These are phyloP conservation scores for Meyerozyma athensensis DNA, from an alignment of 1,139 yeast species.

Conservation along the genomic window DNA sequence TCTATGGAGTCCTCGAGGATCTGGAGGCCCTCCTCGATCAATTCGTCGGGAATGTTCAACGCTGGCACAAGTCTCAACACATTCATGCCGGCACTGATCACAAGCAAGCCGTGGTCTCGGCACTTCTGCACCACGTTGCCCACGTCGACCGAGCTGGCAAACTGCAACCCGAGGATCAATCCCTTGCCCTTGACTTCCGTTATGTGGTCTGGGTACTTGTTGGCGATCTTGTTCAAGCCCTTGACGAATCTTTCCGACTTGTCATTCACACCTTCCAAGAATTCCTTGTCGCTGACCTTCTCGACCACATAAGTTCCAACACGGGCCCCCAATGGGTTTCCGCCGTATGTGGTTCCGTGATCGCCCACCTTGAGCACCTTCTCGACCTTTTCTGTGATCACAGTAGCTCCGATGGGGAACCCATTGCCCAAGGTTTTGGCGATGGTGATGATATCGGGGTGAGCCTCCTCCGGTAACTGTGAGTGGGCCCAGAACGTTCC, in stretches of 20 bases:
- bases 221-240: constrained; percentile 49
- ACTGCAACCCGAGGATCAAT: constrained; percentile 76
- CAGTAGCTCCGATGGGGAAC: constrained; percentile 94
- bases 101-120: constrained; percentile 72
- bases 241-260: constrained; percentile 53
- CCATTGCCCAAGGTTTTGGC: constrained; percentile 98
- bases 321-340: constrained; percentile 87
- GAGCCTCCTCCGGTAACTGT: constrained; percentile 66
- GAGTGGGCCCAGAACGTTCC: constrained; percentile 94
- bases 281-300: constrained; percentile 55
- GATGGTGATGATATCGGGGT: constrained; percentile 89
- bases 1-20: constrained; percentile 52
- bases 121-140: constrained; percentile 61
- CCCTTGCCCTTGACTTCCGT: constrained; percentile 83
- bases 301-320: constrained; percentile 74
- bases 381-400: constrained; percentile 79
- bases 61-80: constrained; percentile 92
- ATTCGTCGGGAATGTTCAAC: constrained; percentile 69
- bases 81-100: constrained; percentile 88
- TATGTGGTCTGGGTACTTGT: constrained; percentile 55
- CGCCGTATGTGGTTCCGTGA: constrained; percentile 98
- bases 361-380: constrained; percentile 76
- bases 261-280: constrained; percentile 53
- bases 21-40: constrained; percentile 63
- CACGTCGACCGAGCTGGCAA: constrained; percentile 54